Conservation (phyloP, 305 asterid genomes). For the Galium porrigens region DNA sequence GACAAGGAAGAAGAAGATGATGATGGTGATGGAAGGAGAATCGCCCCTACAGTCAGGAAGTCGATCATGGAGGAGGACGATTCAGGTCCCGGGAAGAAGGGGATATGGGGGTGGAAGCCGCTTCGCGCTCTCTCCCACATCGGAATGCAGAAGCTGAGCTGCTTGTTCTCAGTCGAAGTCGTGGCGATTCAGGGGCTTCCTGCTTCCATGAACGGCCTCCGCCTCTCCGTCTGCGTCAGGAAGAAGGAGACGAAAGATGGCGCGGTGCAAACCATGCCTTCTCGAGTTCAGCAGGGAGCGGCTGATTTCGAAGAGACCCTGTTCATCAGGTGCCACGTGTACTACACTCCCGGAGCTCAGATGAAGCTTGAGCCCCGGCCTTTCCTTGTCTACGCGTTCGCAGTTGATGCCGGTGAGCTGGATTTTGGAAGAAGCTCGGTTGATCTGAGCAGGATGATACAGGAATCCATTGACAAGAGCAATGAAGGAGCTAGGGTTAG, state of each 20-base stretch:
- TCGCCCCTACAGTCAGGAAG: conserved; percentile 15
- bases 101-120: conserved; percentile 87
- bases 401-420: conserved; percentile 62
- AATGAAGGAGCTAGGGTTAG: conserved; percentile 40
- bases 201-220: conserved; percentile 78
- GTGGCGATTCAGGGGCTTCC: conserved; percentile 58
- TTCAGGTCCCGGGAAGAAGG: conserved; percentile 30
- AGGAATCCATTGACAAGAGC: conserved; percentile 57
- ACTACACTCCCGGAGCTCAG: conserved; percentile 44
- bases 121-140: conserved; percentile 60
- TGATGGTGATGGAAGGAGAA: neutral
- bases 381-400: conserved; percentile 41
- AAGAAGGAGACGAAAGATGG: conserved; percentile 64
- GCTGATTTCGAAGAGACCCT: conserved; percentile 89
- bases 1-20: conserved; percentile 18
- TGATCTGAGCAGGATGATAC: conserved; percentile 51
- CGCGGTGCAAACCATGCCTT: conserved; percentile 79
- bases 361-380: conserved; percentile 71
- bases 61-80: conserved; percentile 22
- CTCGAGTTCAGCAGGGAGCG: conserved; percentile 56
- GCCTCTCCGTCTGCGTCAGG: conserved; percentile 58
- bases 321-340: conserved; percentile 65
- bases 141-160: conserved; percentile 70
- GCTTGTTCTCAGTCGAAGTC: conserved; percentile 70
- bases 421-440: conserved; percentile 49